These are phyloP conservation scores for Alternaria ventricosa DNA, from an alignment of 2,329 filamentous ascomycete species.

Conservation along the genomic window DNA sequence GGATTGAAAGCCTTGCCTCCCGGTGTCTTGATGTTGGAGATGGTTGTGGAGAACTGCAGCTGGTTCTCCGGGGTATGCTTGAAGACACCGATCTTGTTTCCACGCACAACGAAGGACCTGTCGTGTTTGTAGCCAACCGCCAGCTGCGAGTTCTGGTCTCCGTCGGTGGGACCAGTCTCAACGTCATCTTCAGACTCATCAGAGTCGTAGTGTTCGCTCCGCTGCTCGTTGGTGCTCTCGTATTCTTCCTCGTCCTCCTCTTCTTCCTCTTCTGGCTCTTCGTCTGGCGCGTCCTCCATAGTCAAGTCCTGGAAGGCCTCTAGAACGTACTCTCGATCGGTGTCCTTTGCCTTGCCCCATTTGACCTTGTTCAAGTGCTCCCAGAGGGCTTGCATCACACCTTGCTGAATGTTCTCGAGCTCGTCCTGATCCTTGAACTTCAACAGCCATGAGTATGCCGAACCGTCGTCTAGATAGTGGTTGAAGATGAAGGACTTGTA, in stretches of 20 bases:
- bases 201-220: conserved; percentile 75
- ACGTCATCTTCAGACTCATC: conserved; percentile 83
- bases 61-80: conserved; percentile 93
- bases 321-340: conserved; percentile 91
- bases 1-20: conserved; percentile 83
- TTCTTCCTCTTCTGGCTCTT: conserved; percentile 62
- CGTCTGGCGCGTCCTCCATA: conserved; percentile 77
- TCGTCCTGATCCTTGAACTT: conserved; percentile 85
- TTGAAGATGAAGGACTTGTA: conserved; percentile 99
- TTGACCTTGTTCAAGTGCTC: conserved; percentile 94
- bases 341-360: conserved; percentile 91
- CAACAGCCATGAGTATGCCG: conserved; percentile 93
- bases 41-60: conserved; percentile 94
- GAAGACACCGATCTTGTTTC: conserved; percentile 98
- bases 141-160: conserved; percentile 89
- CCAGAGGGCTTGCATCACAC: conserved; percentile 94
- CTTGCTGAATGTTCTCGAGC: conserved; percentile 88
- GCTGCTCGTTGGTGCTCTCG: conserved; percentile 68
- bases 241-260: conserved; percentile 68
- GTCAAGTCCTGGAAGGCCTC: conserved; percentile 94
- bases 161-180: conserved; percentile 71
- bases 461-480: conserved; percentile 86
- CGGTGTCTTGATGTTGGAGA: conserved; percentile 92
- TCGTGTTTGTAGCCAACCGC: conserved; percentile 98
- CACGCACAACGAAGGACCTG: conserved; percentile 93